Base-by-base conservation (phyloP, 2,329 filamentous ascomycete genomes). In the Claviceps pusilla region DNA sequence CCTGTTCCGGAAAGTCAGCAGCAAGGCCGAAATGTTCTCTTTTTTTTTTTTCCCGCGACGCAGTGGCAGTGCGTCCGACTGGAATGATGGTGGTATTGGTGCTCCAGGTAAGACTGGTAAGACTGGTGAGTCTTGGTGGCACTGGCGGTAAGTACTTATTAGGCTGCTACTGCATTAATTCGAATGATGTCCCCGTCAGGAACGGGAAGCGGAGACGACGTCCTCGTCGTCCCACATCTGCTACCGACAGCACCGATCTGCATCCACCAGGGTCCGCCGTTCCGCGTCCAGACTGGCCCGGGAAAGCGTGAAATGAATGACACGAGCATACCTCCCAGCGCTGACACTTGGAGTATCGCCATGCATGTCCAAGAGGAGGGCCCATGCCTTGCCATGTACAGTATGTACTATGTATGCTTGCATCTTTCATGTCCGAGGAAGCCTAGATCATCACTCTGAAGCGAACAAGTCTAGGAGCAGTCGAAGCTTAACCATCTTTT, bases 1-100 rank as follows among this genome's bases (percentile, higher is more conserved):
- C 52, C 53, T 50, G 24, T 43, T 48, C 31, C 33, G 41, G 35
- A 53, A 57, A 58, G 55, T 55, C 48, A 56, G 56, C 50, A 55
- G 51, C 53, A 45, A 50, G 43, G 37, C 16, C 41, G 37, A 42
- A 37, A 39, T 51, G 39, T 37, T 43, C 28, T 14, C 3, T 24
- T 2, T 24, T 24, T 24, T 24, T 24, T 24, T 24, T 24, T 24
- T 24, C 24, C 7, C 19, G 19, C 31, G 48, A 50, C 33, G 48
- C 48, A 14, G 48, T 39, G 48, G 48, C 50, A 48, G 35, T 49
- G 39, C 48, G 14, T 29, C 24, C 39, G 11, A 29, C 50, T 51
- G 50, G 50, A 51, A 52, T 52, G 51, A 52, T 33, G 42, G 14
- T 47, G 31, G 51, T 24, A 31, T 29, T 29, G 14, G 1, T 45